These are phyloP conservation scores for Suillus paluster DNA, from an alignment of 768 basidiomycete species.

Conservation along the genomic window DNA sequence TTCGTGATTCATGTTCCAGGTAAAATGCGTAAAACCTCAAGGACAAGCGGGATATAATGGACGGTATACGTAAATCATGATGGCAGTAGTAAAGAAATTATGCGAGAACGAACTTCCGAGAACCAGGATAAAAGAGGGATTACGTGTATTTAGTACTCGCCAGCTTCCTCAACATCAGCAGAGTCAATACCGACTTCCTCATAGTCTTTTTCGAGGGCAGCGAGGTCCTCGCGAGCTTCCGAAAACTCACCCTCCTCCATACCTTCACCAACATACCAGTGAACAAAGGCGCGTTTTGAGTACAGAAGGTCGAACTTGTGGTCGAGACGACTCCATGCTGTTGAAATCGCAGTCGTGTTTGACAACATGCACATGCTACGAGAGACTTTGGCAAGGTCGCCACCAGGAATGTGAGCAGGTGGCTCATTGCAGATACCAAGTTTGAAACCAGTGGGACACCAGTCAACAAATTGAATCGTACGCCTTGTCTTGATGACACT, in stretches of 20 bases:
- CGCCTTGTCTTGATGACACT: conserved; percentile 77
- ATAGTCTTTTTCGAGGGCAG: conserved; percentile 98
- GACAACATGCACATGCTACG: conserved; percentile 80
- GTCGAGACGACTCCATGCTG: conserved; percentile 74
- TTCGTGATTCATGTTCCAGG: conserved; percentile 18
- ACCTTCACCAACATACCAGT: conserved; percentile 77
- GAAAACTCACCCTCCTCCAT: conserved; percentile 97
- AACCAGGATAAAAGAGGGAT: conserved; percentile 26
- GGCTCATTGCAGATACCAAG: conserved; percentile 81
- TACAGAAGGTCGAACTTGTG: conserved; percentile 84
- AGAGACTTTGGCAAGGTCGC: conserved; percentile 77
- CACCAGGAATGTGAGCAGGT: conserved; percentile 74
- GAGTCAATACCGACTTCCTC: conserved; percentile 77
- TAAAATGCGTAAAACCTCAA: conserved; percentile 12
- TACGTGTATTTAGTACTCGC: conserved; percentile 45
- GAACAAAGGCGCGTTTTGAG: conserved; percentile 62
- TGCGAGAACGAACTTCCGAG: conserved; percentile 31
- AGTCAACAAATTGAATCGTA: conserved; percentile 80
- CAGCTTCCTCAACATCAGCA: conserved; percentile 53
- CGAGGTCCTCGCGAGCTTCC: conserved; percentile 97
- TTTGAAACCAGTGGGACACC: conserved; percentile 83
- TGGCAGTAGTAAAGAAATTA: conserved; percentile 30
- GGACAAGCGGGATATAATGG: conserved; percentile 34
- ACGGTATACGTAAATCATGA: conserved; percentile 41
- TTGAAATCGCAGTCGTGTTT: conserved; percentile 74